phyloP scores from a whole-genome alignment of 306 rosid genomes.

The Vigna reflexopilosa region DNA sequence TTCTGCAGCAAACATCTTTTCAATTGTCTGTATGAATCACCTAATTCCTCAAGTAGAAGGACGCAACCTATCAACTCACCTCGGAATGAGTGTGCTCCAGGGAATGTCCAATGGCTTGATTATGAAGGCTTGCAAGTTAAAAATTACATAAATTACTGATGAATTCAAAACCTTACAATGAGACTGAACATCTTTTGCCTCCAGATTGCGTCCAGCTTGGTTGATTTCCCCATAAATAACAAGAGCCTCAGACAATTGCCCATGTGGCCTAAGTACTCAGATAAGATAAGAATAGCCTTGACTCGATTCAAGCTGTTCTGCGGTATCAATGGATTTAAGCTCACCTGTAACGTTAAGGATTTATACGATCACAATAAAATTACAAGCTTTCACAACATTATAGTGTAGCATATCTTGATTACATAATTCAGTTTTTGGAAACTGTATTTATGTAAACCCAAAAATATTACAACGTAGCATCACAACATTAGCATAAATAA shows the following conservation, averaged over 20 bases:
- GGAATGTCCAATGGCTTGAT: conserved; percentile 23
- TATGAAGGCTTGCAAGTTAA: conserved; percentile 1
- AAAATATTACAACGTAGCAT: conserved; percentile 7
- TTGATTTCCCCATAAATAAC: conserved; percentile 61
- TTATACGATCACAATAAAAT: conserved; percentile 13
- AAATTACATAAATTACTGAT: not conserved
- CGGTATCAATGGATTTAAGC: conserved; percentile 60
- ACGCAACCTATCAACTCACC: conserved; percentile 64
- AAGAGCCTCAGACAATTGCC: conserved; percentile 68
- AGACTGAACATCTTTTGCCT: conserved; percentile 67
- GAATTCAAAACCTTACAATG: conserved; percentile 60
- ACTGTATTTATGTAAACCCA: conserved; percentile 1
- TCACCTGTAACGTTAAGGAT: conserved; percentile 52
- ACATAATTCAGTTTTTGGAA: conserved; percentile 23
- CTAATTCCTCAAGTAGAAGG: conserved; percentile 63
- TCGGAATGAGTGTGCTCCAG: conserved; percentile 64
- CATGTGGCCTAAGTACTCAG: conserved; percentile 68
- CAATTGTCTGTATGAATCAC: conserved; percentile 56
- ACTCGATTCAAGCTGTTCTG: conserved; percentile 57
- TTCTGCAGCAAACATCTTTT: conserved; percentile 73
- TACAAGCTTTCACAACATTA: not conserved
- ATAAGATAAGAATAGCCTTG: conserved; percentile 73
- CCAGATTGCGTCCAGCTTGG: conserved; percentile 61
- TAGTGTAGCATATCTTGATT: not conserved
- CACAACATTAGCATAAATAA: conserved; percentile 1